Evolutionary conservation across 202 grass and related monocot genomes (phyloP).

Genomic region (Dendrocalamus latiflorus): DNA sequence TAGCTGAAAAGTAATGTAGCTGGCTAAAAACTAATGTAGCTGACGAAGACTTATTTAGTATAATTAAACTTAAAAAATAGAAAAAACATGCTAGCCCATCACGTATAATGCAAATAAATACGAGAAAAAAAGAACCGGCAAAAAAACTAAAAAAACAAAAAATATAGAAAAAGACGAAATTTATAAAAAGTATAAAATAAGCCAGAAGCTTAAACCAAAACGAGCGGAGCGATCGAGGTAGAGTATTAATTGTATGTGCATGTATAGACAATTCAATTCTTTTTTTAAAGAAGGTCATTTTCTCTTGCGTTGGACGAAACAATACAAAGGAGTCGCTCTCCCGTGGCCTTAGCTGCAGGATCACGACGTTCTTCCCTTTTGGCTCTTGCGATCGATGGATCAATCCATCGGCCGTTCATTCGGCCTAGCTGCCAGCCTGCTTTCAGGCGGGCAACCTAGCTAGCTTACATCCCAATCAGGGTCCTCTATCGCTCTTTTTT

Average conservation of each 20-base stretch:
- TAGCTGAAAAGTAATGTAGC: no score
- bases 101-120: no score
- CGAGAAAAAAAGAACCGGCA: no score
- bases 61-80: no score
- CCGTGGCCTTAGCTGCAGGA: slow-evolving; percentile 21
- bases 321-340: slow-evolving; percentile 37
- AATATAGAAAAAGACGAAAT: no score
- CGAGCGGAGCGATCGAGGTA: not conserved
- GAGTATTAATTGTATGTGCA: not conserved
- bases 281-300: slow-evolving; percentile 15
- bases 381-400: slow-evolving; percentile 10
- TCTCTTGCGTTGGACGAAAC: slow-evolving; percentile 41
- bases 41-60: no score
- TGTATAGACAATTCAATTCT: not conserved
- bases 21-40: no score
- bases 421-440: slow-evolving; percentile 41
- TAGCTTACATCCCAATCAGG: slow-evolving; percentile 38
- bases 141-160: no score
- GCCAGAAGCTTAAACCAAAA: no score
- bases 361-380: slow-evolving; percentile 22
- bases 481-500: not conserved
- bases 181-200: no score
- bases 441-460: slow-evolving; percentile 44
- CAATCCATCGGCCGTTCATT: slow-evolving; percentile 26
- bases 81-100: no score